A percentile compares a stretch with the other conserved stretches of the same genome.
phyloP scores from a whole-genome alignment of 192 early-diverging fungal species.

The Entomortierella beljakovae region DNA sequence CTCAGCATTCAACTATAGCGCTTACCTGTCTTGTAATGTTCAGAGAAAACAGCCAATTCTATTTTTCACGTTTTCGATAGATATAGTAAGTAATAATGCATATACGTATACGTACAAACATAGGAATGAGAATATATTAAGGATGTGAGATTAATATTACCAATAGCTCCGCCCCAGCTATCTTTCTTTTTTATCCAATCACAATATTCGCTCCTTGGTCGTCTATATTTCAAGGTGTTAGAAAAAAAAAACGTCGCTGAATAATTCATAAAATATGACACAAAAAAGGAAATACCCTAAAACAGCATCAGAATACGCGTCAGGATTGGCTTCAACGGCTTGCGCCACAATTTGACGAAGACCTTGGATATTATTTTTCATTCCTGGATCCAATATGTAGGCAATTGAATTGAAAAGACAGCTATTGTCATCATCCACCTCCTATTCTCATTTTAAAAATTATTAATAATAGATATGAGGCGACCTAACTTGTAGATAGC shows the following conservation, averaged over 20 bases:
- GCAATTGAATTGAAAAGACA: constrained; percentile 79
- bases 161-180: constrained; percentile 89
- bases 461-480: too few species aligned
- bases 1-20: neutral
- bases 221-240: constrained; percentile 2
- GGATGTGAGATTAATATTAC: too few species aligned
- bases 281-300: constrained; percentile 61
- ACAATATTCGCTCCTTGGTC: constrained; percentile 63
- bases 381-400: constrained; percentile 42
- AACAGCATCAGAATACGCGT: constrained; percentile 68
- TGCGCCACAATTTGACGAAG: constrained; percentile 56
- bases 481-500: too few species aligned
- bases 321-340: constrained; percentile 63
- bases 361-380: constrained; percentile 36
- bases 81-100: too few species aligned
- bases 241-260: neutral
- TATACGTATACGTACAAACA: too few species aligned
- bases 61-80: too few species aligned
- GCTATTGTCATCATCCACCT: constrained; percentile 77
- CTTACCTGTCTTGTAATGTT: constrained; percentile 67
- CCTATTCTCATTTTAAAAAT: too few species aligned
- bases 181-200: constrained; percentile 72
- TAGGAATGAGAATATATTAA: too few species aligned
- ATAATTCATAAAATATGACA: neutral
- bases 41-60: constrained; percentile 83